phyloP scores from a whole-genome alignment of 176 grass and related monocot species.

The Hyparrhenia diplandra region DNA sequence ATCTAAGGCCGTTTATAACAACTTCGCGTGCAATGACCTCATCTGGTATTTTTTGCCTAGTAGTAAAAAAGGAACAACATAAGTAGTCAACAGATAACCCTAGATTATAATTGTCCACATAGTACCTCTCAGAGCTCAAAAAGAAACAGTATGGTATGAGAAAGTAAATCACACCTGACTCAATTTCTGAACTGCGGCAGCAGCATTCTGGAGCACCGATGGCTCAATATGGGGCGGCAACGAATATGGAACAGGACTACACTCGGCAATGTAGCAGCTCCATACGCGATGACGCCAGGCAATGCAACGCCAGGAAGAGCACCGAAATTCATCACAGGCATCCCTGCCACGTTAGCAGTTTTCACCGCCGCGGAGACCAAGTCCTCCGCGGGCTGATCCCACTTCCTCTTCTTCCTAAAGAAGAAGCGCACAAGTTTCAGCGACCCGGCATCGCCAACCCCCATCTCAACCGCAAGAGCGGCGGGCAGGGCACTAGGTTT shows the following conservation, averaged over 20 bases:
- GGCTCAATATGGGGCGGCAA: slow-evolving; percentile 28
- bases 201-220: slow-evolving; percentile 43
- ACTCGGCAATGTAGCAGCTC: slow-evolving; percentile 19
- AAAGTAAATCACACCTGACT: slow-evolving; percentile 32
- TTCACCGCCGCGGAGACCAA: slow-evolving; percentile 44
- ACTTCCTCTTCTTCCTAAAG: slow-evolving; percentile 88
- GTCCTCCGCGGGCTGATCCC: slow-evolving; percentile 90
- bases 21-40: slow-evolving; percentile 88
- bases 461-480: neutral
- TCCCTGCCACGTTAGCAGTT: slow-evolving; percentile 36
- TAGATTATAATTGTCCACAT: neutral
- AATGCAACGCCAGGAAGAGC: slow-evolving; percentile 38
- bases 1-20: slow-evolving; percentile 96
- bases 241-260: slow-evolving; percentile 22
- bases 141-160: neutral
- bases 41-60: slow-evolving; percentile 80
- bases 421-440: slow-evolving; percentile 25
- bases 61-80: neutral
- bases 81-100: neutral
- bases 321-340: slow-evolving; percentile 44
- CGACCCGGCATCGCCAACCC: neutral
- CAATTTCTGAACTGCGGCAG: slow-evolving; percentile 56
- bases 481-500: neutral
- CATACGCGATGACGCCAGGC: slow-evolving; percentile 12
- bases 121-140: neutral